These are phyloP conservation scores for Silene conica DNA, from an alignment of 148 eudicot genomes.

Conservation along the genomic window DNA sequence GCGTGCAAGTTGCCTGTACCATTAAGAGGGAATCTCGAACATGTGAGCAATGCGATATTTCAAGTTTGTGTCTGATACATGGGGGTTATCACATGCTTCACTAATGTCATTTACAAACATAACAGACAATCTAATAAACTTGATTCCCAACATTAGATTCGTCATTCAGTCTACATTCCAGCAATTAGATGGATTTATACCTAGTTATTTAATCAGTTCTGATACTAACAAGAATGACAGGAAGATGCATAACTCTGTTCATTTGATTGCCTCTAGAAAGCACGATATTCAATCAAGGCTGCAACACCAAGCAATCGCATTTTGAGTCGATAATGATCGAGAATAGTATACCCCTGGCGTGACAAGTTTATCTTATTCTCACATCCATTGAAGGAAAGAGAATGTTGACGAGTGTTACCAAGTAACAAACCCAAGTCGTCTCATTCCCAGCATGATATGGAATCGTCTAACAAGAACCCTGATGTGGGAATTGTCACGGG, in stretches of 20 bases:
- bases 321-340: too few relatives aligned
- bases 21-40: conserved; percentile 35
- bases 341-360: too few relatives aligned
- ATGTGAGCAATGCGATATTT: conserved; percentile 29
- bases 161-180: conserved; percentile 14
- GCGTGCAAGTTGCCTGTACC: conserved; percentile 20
- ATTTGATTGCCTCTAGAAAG: too few relatives aligned
- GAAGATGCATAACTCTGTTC: background rate
- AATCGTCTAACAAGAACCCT: too few relatives aligned
- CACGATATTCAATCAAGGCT: too few relatives aligned
- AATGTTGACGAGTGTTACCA: too few relatives aligned
- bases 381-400: too few relatives aligned
- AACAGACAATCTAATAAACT: conserved; percentile 16
- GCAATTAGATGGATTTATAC: conserved; percentile 11
- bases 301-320: too few relatives aligned
- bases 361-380: too few relatives aligned
- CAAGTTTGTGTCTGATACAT: conserved; percentile 25
- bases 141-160: conserved; percentile 15
- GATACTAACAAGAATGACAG: background rate
- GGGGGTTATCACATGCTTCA: conserved; percentile 26
- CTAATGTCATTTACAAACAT: conserved; percentile 21
- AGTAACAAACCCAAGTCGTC: too few relatives aligned
- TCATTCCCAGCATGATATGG: too few relatives aligned
- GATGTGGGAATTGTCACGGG: too few relatives aligned
- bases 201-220: background rate